Evolutionary conservation across 1,284 basidiomycete genomes (phyloP).

Genomic region (Trametes versicolor): DNA sequence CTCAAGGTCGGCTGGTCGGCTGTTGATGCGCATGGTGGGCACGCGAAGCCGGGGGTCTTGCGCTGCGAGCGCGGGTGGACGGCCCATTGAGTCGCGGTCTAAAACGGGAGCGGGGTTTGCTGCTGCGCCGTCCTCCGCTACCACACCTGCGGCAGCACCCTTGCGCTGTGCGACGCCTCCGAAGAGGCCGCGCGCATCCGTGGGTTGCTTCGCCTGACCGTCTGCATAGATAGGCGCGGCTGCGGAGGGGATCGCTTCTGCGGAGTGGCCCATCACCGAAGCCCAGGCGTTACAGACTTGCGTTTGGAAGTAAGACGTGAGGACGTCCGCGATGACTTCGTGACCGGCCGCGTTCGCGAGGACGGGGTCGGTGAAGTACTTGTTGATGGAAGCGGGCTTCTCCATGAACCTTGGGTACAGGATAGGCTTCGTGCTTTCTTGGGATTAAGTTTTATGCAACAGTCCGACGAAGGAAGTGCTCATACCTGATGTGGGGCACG

Average conservation of each 20-base stretch:
- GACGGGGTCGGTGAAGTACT: constrained; percentile 85
- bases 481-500: constrained; percentile 84
- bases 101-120: constrained; percentile 33
- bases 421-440: constrained; percentile 76
- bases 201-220: constrained; percentile 48
- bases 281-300: constrained; percentile 91
- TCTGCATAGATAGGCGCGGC: constrained; percentile 46
- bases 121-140: constrained; percentile 33
- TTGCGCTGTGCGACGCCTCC: constrained; percentile 78
- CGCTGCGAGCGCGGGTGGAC: constrained; percentile 29
- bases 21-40: constrained; percentile 78
- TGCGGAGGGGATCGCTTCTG: constrained; percentile 63
- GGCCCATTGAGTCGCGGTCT: constrained; percentile 20
- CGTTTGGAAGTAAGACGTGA: constrained; percentile 87
- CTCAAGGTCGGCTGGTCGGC: constrained; percentile 66
- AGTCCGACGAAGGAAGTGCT: background rate
- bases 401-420: constrained; percentile 86
- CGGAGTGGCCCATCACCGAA: constrained; percentile 72
- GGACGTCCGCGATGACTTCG: constrained; percentile 84
- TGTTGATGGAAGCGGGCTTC: constrained; percentile 72
- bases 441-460: constrained; percentile 5
- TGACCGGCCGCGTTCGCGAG: constrained; percentile 87
- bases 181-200: constrained; percentile 67
- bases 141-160: constrained; percentile 53
- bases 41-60: constrained; percentile 59